Conservation (phyloP, 2,329 filamentous ascomycete species). For the Aspergillus tubingensis region DNA sequence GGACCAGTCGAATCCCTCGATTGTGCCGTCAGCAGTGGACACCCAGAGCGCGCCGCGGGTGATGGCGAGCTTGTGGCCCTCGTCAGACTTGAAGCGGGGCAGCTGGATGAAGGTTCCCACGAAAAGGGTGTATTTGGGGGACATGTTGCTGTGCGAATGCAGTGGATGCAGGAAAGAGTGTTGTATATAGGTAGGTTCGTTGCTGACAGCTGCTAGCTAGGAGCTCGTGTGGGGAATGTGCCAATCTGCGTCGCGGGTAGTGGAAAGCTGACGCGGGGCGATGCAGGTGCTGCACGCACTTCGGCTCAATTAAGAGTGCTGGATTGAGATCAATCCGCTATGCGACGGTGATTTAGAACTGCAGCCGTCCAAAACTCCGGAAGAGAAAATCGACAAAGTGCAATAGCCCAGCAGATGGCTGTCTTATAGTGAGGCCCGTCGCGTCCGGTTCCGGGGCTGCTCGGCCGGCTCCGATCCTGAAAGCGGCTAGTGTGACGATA, state of each 20-base stretch:
- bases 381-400: not conserved
- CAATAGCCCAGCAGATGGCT: too few species aligned
- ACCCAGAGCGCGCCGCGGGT: constrained; percentile 50
- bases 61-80: constrained; percentile 56
- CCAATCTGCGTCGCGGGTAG: not conserved
- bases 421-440: constrained; percentile 5
- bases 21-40: constrained; percentile 32
- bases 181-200: not conserved
- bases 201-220: not conserved
- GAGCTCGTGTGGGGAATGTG: not conserved
- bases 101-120: constrained; percentile 64
- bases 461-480: constrained; percentile 31
- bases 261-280: not conserved
- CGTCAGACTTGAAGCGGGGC: constrained; percentile 39
- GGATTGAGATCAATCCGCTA: too few species aligned
- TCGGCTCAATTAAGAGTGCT: not conserved
- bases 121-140: constrained; percentile 51
- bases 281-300: not conserved
- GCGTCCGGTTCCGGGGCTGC: constrained; percentile 15
- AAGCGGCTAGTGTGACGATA: constrained; percentile 11
- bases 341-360: not conserved
- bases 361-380: not conserved
- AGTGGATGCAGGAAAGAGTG: not conserved
- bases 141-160: constrained; percentile 8
- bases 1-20: constrained; percentile 39